A percentile compares a stretch with the other conserved stretches of the same genome.
These are phyloP conservation scores for Strobilomyces confusus DNA, from an alignment of 768 basidiomycete genomes.

Conservation along the genomic window DNA sequence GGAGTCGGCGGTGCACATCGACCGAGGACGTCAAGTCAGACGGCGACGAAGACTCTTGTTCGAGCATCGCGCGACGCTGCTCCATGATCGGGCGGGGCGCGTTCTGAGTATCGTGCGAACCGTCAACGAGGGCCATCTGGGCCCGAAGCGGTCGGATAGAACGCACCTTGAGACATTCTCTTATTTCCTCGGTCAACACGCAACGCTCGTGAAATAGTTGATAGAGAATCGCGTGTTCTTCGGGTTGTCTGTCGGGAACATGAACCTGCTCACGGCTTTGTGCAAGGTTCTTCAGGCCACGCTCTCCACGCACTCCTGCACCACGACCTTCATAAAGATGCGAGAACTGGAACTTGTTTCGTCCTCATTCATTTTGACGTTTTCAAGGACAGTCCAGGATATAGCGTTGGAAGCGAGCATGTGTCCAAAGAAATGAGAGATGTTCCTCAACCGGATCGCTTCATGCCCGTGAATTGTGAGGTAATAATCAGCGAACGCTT, in stretches of 20 bases:
- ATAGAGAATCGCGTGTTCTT: conserved; percentile 95
- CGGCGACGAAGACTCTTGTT: conserved; percentile 51
- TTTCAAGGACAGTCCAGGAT: conserved; percentile 82
- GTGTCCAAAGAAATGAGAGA: conserved; percentile 95
- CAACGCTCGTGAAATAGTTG: conserved; percentile 98
- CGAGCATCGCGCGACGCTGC: conserved; percentile 84
- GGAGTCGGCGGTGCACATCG: conserved; percentile 24
- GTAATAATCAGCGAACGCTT: conserved; percentile 87
- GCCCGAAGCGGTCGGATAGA: not conserved
- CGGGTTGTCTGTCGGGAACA: conserved; percentile 97
- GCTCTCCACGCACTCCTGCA: conserved; percentile 91
- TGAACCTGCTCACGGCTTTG: conserved; percentile 69
- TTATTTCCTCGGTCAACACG: conserved; percentile 90
- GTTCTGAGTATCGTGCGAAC: conserved; percentile 48
- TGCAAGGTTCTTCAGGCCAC: conserved; percentile 79
- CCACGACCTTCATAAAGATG: conserved; percentile 96
- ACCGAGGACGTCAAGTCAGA: conserved; percentile 37
- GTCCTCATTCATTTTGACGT: conserved; percentile 93
- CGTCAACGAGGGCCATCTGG: conserved; percentile 1
- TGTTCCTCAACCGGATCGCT: conserved; percentile 96
- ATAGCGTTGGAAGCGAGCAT: conserved; percentile 84
- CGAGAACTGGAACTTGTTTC: conserved; percentile 94
- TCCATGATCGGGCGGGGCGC: conserved; percentile 92
- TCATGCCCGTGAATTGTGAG: conserved; percentile 97
- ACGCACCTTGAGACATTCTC: conserved; percentile 87